These are phyloP conservation scores for Mortierella claussenii DNA, from an alignment of 192 early-diverging fungal genomes.

Conservation along the genomic window DNA sequence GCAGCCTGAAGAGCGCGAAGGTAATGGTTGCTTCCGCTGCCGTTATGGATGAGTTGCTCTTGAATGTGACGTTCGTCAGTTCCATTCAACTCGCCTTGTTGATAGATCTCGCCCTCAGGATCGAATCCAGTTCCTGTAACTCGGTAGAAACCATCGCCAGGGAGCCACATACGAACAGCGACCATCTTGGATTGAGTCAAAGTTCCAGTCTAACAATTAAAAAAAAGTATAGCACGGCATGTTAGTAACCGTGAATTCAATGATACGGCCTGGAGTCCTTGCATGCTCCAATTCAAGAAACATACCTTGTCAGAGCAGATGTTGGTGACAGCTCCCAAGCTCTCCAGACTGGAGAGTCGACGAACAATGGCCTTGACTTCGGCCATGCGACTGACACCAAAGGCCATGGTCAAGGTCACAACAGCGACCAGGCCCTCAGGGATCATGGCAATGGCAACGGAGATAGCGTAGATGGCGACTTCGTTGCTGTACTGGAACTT, in stretches of 20 bases:
- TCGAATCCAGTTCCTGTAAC: constrained; percentile 74
- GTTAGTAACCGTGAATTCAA: background rate
- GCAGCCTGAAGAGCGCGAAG: constrained; percentile 65
- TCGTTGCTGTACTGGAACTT: constrained; percentile 71
- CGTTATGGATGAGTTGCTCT: constrained; percentile 37
- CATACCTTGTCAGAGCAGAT: constrained; percentile 92
- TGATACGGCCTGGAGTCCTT: background rate
- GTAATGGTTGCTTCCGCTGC: constrained; percentile 47
- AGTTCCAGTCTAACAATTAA: constrained; percentile 72
- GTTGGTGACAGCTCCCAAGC: constrained; percentile 90
- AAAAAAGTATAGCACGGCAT: background rate
- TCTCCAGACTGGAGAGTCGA: constrained; percentile 89
- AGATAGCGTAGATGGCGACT: constrained; percentile 81
- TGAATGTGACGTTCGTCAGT: background rate
- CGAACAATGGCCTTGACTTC: constrained; percentile 89
- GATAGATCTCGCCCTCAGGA: constrained; percentile 61
- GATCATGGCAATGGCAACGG: constrained; percentile 92
- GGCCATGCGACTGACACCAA: constrained; percentile 91
- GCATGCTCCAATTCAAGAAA: background rate
- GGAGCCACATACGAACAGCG: constrained; percentile 82
- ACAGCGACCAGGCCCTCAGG: constrained; percentile 96
- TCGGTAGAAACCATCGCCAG: constrained; percentile 74
- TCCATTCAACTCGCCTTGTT: constrained; percentile 1
- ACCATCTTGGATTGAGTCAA: constrained; percentile 97
- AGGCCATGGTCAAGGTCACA: constrained; percentile 90